phyloP scores from a whole-genome alignment of 176 grass and related monocot genomes.

The Musa troglodytarum region DNA sequence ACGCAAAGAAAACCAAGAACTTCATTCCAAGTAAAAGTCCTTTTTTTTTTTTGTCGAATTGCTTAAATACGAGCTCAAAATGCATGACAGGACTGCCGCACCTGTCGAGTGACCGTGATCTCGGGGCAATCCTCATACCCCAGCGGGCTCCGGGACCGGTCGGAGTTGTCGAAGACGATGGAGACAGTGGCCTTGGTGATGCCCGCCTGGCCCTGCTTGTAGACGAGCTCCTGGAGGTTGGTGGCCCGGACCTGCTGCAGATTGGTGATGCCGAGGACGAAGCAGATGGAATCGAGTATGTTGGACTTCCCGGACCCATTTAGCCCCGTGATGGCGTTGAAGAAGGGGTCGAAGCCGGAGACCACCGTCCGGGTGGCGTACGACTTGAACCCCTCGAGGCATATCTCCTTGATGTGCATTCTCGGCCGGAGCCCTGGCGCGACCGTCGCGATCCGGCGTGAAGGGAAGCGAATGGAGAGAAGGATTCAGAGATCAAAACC shows the following conservation, averaged over 20 bases:
- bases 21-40: not conserved
- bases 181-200: constrained; percentile 93
- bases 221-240: constrained; percentile 91
- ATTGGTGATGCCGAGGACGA: constrained; percentile 93
- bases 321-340: constrained; percentile 97
- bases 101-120: constrained; percentile 94
- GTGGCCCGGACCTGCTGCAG: constrained; percentile 74
- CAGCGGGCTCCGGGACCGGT: constrained; percentile 62
- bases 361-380: constrained; percentile 91
- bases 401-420: constrained; percentile 98
- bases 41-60: not conserved
- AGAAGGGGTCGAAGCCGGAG: constrained; percentile 75
- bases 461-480: not conserved
- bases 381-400: constrained; percentile 91
- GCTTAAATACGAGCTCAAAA: not conserved
- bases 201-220: constrained; percentile 98
- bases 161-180: constrained; percentile 87
- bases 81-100: constrained; percentile 1
- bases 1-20: too few relatives aligned
- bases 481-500: not conserved
- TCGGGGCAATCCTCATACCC: constrained; percentile 81
- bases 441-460: not conserved
- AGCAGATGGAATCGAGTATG: constrained; percentile 97
- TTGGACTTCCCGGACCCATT: constrained; percentile 97
- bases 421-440: not conserved